These are phyloP conservation scores for Paramecium primaurelia DNA, from an alignment of 73 alveolate species.

Conservation along the genomic window DNA sequence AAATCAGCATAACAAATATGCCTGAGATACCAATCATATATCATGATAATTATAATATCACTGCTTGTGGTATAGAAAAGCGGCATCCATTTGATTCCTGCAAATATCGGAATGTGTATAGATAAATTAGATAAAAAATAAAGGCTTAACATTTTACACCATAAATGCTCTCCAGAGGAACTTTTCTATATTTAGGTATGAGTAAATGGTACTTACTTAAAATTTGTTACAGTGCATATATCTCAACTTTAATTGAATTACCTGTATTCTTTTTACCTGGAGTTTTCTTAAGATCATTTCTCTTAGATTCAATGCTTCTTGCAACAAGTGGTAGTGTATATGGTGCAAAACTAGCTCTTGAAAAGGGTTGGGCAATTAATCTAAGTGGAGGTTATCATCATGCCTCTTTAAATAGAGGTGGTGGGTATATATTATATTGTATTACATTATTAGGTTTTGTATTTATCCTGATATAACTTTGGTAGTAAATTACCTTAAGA, in stretches of 20 bases:
- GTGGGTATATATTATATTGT: neutral
- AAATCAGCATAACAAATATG: neutral
- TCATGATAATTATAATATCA: conserved; percentile 68
- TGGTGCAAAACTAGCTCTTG: conserved; percentile 72
- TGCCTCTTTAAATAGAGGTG: conserved; percentile 56
- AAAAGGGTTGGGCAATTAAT: conserved; percentile 80
- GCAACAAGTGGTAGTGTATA: conserved; percentile 81
- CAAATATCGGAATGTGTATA: conserved; percentile 75
- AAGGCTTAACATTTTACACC: conserved; percentile 53
- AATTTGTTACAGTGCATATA: conserved; percentile 62
- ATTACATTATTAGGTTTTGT: conserved; percentile 71
- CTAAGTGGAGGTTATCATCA: conserved; percentile 93
- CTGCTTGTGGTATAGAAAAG: conserved; percentile 84
- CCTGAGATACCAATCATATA: conserved; percentile 71
- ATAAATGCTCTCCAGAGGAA: conserved; percentile 60
- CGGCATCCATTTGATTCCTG: conserved; percentile 87
- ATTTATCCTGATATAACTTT: conserved; percentile 84
- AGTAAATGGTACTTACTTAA: conserved; percentile 59
- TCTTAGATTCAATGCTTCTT: conserved; percentile 79
- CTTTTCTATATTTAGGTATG: conserved; percentile 63
- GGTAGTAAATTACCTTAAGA: conserved; percentile 65
- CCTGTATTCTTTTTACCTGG: conserved; percentile 82
- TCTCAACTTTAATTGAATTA: conserved; percentile 72
- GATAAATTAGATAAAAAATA: neutral
- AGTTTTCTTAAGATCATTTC: conserved; percentile 70